Evolutionary conservation across 768 basidiomycete genomes (phyloP).

Genomic region (Pisolithus orientalis): DNA sequence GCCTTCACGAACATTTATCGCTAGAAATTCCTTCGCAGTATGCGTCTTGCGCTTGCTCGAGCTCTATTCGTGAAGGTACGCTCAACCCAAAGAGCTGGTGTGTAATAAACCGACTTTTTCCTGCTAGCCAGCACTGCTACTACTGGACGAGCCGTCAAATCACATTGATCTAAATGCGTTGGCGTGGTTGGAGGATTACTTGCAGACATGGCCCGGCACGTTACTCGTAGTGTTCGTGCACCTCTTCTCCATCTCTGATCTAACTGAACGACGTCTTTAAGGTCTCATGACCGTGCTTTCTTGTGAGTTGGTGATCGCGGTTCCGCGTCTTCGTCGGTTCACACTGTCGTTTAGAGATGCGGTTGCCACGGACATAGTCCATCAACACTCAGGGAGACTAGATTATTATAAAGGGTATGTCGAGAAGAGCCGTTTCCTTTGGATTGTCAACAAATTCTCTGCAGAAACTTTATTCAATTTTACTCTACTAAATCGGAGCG

Average conservation of each 20-base stretch:
- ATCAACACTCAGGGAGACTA: conserved; percentile 85
- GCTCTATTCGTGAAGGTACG: conserved; percentile 91
- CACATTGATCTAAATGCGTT: conserved; percentile 95
- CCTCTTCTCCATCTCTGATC: neutral
- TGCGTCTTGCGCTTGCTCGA: conserved; percentile 92
- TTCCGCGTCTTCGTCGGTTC: neutral
- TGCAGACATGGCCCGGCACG: conserved; percentile 92
- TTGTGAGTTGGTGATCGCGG: conserved; percentile 41
- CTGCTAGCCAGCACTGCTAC: conserved; percentile 60
- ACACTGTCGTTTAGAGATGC: conserved; percentile 54
- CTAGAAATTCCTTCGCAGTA: conserved; percentile 38
- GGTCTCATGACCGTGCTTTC: conserved; percentile 97
- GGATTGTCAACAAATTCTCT: conserved; percentile 4
- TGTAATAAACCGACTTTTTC: conserved; percentile 4
- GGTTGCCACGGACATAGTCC: conserved; percentile 97
- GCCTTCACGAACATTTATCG: neutral
- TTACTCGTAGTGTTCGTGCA: conserved; percentile 79
- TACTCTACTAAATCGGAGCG: conserved; percentile 98
- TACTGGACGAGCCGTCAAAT: conserved; percentile 94
- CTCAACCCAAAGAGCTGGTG: neutral
- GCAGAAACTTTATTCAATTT: conserved; percentile 94
- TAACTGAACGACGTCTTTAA: conserved; percentile 23
- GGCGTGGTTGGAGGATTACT: conserved; percentile 96
- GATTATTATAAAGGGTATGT: conserved; percentile 95
- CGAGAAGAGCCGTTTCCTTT: neutral